Base-by-base conservation (phyloP, 2,329 filamentous ascomycete genomes). In the Beauveria asiatica region DNA sequence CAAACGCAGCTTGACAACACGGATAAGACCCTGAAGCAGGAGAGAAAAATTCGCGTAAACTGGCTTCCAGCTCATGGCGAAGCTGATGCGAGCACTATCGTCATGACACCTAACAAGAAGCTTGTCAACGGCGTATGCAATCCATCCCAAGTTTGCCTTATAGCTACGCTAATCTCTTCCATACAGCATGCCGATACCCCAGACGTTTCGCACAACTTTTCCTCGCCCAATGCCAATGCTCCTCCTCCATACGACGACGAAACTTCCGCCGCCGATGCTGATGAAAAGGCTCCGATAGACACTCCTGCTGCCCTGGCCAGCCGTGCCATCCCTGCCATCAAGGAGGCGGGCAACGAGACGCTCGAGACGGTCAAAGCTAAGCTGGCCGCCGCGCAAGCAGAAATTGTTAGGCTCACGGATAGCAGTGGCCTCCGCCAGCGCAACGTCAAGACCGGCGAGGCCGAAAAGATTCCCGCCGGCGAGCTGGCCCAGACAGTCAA, bases 31-130 rank as follows among this genome's bases (percentile, higher is more conserved):
- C 80, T 83, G 23, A 87, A 99, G 62, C 85, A 92, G 69, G 94
- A 99, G 80, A 90, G 88, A 79, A 99, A 97, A 81, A 99, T 99
- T 67, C 87, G 93, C 51, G 94, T 99, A 65, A 82, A 82, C 66
- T 99, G 93, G 81, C 80, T 97, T 46, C 75, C 88, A 52, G 80
- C 87, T 10, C 82, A 84, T 54, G 81, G 81, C 60, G 65, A 70
- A 17, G 67, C 64, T 46, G 61, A 64, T 16, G 33, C 57, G 27
- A 66, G 65, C 41, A 61, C 69, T 13, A 46, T 63, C 10, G 58
- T 67, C 5, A 65, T 67, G 61, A 81, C 78, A 1, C 78, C 78
- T 10, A 76, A 65, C 67, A 78, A 74, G 67, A 69, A 72, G 17
- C 62, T 72, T 19, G 63, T 70, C 39, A 79, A 77, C 61, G 76